Evolutionary conservation across 768 basidiomycete species (phyloP).

Genomic region (Naganishia vaughanmartiniae): DNA sequence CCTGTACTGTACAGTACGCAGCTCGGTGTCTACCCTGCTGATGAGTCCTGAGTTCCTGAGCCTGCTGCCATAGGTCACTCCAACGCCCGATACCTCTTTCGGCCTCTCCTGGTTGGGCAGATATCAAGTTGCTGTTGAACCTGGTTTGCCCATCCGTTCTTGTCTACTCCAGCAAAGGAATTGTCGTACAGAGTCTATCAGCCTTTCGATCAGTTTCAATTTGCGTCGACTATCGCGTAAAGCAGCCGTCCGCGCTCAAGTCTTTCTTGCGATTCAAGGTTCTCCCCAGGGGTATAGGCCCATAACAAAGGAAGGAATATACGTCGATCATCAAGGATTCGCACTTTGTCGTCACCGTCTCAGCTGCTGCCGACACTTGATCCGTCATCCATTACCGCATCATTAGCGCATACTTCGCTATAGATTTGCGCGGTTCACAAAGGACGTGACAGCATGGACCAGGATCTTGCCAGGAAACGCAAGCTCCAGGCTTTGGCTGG

Average conservation of each 20-base stretch:
- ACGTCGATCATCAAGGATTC: neutral
- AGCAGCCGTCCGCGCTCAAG: neutral
- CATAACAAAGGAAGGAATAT: neutral
- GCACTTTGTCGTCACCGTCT: neutral
- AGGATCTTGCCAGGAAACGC: constrained; percentile 11
- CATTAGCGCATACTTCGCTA: neutral
- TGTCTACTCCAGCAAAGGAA: neutral
- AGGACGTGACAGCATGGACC: constrained; percentile 13
- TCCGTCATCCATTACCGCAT: neutral
- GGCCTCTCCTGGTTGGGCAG: constrained; percentile 2
- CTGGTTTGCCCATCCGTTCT: neutral
- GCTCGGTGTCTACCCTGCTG: too few relatives aligned
- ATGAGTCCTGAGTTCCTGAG: neutral
- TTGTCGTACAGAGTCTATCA: neutral
- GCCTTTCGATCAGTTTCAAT: neutral
- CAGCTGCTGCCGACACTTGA: neutral
- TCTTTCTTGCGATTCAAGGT: too few relatives aligned
- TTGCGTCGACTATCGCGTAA: neutral
- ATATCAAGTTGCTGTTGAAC: neutral
- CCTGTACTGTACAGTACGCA: too few relatives aligned
- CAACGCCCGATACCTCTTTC: neutral
- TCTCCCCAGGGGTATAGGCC: neutral
- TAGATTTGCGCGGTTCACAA: neutral
- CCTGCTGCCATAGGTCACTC: neutral
- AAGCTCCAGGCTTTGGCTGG: constrained; percentile 10